Evolutionary conservation across 2,329 filamentous ascomycete genomes (phyloP).

Genomic region (Proliferodiscus dingleyae): DNA sequence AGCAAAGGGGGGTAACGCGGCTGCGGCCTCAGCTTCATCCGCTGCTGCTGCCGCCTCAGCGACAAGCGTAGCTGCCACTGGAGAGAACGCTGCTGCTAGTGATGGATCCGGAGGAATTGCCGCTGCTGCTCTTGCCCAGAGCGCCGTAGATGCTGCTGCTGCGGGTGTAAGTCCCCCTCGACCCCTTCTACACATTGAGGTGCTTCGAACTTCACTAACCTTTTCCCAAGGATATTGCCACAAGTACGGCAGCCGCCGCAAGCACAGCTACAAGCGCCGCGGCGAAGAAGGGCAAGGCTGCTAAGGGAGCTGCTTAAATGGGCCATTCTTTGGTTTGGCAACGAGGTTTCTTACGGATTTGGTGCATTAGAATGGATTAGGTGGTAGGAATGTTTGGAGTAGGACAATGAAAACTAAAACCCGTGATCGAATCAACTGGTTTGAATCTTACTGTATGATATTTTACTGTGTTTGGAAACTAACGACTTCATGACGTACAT

Average conservation of each 20-base stretch:
- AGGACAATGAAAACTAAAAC: slow-evolving; percentile 12
- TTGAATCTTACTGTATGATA: slow-evolving; percentile 8
- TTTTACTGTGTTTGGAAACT: not conserved
- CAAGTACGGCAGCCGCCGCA: slow-evolving; percentile 1
- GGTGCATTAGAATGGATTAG: not conserved
- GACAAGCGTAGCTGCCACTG: not conserved
- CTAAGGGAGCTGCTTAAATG: not conserved
- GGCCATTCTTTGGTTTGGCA: not conserved
- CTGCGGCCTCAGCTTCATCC: not conserved
- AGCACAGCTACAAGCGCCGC: not conserved
- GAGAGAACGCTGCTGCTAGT: not conserved
- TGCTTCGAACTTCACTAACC: not conserved
- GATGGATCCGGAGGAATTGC: slow-evolving; percentile 6
- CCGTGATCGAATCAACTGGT: slow-evolving; percentile 14
- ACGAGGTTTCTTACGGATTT: not conserved
- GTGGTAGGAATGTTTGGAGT: slow-evolving; percentile 1
- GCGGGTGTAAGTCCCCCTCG: slow-evolving; percentile 1
- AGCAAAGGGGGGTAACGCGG: not conserved
- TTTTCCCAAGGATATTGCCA: not conserved
- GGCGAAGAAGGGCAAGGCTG: slow-evolving; percentile 5
- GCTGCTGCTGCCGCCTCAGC: slow-evolving; percentile 1
- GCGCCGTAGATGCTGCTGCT: slow-evolving; percentile 4
- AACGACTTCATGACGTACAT: not conserved
- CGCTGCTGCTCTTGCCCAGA: slow-evolving; percentile 3
- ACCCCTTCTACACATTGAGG: not conserved